Evolutionary conservation across 495 filamentous ascomycete genomes (phyloP), one percentile per base, ranked within the genome.

Genomic region (Alectoria sarmentosa): DNA sequence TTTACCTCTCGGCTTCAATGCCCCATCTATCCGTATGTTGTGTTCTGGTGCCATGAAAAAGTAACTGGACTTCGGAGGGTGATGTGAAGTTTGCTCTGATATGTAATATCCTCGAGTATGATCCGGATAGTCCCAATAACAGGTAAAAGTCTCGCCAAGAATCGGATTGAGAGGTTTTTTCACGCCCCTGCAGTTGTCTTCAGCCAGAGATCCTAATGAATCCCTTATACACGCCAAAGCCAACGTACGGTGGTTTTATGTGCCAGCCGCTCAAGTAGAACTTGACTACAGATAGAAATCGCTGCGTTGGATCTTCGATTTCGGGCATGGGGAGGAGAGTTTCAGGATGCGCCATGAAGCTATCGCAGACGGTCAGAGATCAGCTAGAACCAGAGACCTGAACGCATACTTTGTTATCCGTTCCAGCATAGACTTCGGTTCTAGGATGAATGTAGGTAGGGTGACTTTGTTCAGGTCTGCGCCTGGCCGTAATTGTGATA

Each of bases 321-420:
- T 83, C 79, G 23, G 91, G 79, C 78, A 97, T 93, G 28, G 90
- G 89, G 3, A 98, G 84, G 34, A 99, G 86, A 67, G 89, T 94
- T 76, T 99, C 94, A 55, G 94, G 95, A 75, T 98, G 95, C 69
- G 94, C 93, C 94, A 99, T 99, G 81, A 99, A 99, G 79, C 93
- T 97, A 72, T 60, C 56, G 17, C 21, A 30, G 4, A 58, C 28
- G 30, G 34, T 59, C 21, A 65, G 57, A 46, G 10, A 30, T 44
- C 41, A 30, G 30, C 23, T 19, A 41, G 23, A 19, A 17, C 21
- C 52, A 58, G 7, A 37, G 36, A 32, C 46, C 59, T 36, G 57
- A 44, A 54, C 6, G 69, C 80, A 61, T 83, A 96, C 92, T 98
- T 99, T 70, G 94, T 99, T 69, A 99, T 99, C 41, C 94, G 83